Conservation (phyloP, 768 basidiomycete genomes). For the Leccinum imitatum region DNA sequence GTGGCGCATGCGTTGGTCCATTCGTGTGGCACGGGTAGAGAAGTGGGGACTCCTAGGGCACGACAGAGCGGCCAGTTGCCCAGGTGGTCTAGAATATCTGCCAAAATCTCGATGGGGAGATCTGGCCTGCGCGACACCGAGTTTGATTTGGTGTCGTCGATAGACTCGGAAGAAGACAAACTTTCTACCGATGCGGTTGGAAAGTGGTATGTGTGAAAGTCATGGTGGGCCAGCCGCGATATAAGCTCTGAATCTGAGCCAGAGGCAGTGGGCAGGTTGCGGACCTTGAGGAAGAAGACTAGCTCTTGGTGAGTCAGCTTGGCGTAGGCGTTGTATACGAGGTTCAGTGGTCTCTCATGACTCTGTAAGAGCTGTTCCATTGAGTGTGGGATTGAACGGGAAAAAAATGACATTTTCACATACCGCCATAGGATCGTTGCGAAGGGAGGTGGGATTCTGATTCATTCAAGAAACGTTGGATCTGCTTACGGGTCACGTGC, state of each 20-base stretch:
- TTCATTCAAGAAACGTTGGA: not conserved
- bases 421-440: slow-evolving; percentile 40
- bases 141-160: slow-evolving; percentile 22
- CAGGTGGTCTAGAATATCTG: slow-evolving; percentile 73
- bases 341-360: slow-evolving; percentile 31
- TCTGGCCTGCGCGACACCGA: slow-evolving; percentile 44
- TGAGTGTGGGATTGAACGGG: slow-evolving; percentile 23
- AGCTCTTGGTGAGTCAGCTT: slow-evolving; percentile 67
- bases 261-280: slow-evolving; percentile 57
- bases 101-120: slow-evolving; percentile 74
- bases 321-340: slow-evolving; percentile 69
- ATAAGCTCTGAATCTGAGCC: slow-evolving; percentile 67
- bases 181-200: slow-evolving; percentile 33
- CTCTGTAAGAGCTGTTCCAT: slow-evolving; percentile 12
- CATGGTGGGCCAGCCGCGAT: slow-evolving; percentile 70
- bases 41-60: slow-evolving; percentile 73
- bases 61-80: slow-evolving; percentile 85
- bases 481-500: slow-evolving; percentile 1
- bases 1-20: slow-evolving; percentile 71
- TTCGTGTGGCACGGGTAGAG: slow-evolving; percentile 59
- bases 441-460: slow-evolving; percentile 2
- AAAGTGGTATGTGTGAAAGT: slow-evolving; percentile 71
- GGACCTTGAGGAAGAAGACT: slow-evolving; percentile 70
- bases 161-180: slow-evolving; percentile 24
- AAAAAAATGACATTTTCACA: slow-evolving; percentile 15